A percentile compares a stretch with the other conserved stretches of the same genome.
Evolutionary conservation across 2,329 filamentous ascomycete genomes (phyloP).

Genomic region (Hypoxylon sp.): DNA sequence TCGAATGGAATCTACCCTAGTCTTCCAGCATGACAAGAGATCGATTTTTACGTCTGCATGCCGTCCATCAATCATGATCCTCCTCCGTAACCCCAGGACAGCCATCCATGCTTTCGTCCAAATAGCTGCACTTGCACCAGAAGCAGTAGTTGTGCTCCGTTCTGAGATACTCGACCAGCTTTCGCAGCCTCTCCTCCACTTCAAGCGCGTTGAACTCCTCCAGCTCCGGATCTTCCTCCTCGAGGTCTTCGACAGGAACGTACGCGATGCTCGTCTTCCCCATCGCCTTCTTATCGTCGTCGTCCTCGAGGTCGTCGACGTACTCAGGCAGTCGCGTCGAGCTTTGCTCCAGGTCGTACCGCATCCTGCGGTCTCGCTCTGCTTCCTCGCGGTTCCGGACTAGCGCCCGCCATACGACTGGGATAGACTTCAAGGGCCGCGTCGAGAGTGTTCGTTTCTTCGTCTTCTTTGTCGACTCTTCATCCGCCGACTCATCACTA

Average conservation of each 20-base stretch:
- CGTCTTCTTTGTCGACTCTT: conserved; percentile 37
- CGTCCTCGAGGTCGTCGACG: conserved; percentile 73
- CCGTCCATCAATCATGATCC: conserved; percentile 73
- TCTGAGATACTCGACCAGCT: conserved; percentile 74
- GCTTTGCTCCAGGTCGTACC: conserved; percentile 72
- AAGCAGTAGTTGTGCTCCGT: conserved; percentile 85
- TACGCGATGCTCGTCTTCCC: conserved; percentile 65
- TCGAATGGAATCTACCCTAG: too few species aligned
- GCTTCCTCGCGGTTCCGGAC: conserved; percentile 74
- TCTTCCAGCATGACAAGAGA: too few species aligned
- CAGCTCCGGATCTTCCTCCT: conserved; percentile 82
- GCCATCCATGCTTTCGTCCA: conserved; percentile 77
- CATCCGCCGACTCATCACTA: conserved; percentile 21
- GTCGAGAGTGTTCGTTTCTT: conserved; percentile 51
- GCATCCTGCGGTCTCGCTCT: conserved; percentile 72
- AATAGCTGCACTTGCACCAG: conserved; percentile 91
- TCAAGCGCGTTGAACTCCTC: conserved; percentile 79
- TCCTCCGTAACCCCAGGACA: conserved; percentile 91
- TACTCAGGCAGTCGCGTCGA: conserved; percentile 71
- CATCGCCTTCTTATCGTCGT: conserved; percentile 75
- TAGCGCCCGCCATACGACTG: conserved; percentile 81
- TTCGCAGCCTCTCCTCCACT: conserved; percentile 70
- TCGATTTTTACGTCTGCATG: too few species aligned
- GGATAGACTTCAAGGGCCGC: conserved; percentile 70
- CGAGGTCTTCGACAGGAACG: conserved; percentile 71